These are phyloP conservation scores for Kwoniella sp. DNA, from an alignment of 768 basidiomycete genomes.

Conservation along the genomic window DNA sequence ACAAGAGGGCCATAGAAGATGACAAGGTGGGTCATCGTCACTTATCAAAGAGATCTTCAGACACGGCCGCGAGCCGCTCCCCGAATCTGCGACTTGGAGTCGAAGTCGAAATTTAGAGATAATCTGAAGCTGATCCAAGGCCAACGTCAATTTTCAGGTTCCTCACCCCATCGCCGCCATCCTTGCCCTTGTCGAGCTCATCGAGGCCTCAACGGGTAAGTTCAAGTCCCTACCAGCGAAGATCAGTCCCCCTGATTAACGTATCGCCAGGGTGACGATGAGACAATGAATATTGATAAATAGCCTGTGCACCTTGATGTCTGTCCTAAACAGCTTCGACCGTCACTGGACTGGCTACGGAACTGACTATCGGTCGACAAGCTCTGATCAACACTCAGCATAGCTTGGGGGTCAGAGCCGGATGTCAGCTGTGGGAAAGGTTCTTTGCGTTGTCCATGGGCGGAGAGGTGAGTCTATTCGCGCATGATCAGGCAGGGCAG, in stretches of 20 bases:
- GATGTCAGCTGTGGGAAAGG: conserved; percentile 56
- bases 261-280: too few relatives aligned
- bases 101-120: too few relatives aligned
- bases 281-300: too few relatives aligned
- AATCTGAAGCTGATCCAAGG: too few relatives aligned
- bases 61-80: too few relatives aligned
- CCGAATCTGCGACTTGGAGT: too few relatives aligned
- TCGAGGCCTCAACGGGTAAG: conserved; percentile 76
- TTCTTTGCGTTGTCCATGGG: conserved; percentile 52
- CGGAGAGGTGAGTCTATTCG: conserved; percentile 41
- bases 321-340: conserved; percentile 42
- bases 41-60: too few relatives aligned
- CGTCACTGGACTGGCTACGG: conserved; percentile 59
- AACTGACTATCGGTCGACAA: conserved; percentile 81
- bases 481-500: too few relatives aligned
- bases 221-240: not conserved
- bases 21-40: conserved; percentile 63
- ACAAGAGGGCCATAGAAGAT: conserved; percentile 66
- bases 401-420: conserved; percentile 55
- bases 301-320: too few relatives aligned
- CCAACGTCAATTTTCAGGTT: conserved; percentile 27
- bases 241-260: too few relatives aligned
- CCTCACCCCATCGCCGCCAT: conserved; percentile 80
- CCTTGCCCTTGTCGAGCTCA: conserved; percentile 76
- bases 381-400: conserved; percentile 58